A percentile compares a stretch with the other conserved stretches of the same genome.
Evolutionary conservation across 805 yeast species (phyloP).

Genomic region (Metschnikowia hibisci): DNA sequence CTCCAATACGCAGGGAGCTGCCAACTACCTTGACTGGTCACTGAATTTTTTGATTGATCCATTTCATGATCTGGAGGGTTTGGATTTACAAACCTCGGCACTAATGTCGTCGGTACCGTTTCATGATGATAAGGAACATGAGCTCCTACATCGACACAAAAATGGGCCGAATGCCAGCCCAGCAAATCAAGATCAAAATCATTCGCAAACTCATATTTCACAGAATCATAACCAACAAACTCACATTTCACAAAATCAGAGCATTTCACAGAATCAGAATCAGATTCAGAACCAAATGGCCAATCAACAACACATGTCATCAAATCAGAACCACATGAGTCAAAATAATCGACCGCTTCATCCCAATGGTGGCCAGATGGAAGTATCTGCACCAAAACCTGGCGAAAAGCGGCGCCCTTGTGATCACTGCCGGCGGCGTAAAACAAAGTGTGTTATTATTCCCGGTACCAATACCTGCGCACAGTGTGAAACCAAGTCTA

Average conservation of each 20-base stretch:
- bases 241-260: not conserved
- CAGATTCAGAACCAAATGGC: not conserved
- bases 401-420: constrained; percentile 58
- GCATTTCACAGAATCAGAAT: not conserved
- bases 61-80: constrained; percentile 26
- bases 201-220: not conserved
- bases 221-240: not conserved
- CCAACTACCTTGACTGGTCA: constrained; percentile 29
- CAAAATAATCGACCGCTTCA: not conserved
- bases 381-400: not conserved
- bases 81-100: constrained; percentile 24
- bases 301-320: not conserved
- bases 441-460: constrained; percentile 70
- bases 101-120: constrained; percentile 2
- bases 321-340: not conserved
- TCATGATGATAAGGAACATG: constrained; percentile 1
- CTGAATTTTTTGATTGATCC: constrained; percentile 32
- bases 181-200: not conserved
- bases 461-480: constrained; percentile 64
- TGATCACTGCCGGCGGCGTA: constrained; percentile 78
- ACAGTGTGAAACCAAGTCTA: constrained; percentile 70
- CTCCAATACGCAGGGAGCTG: not conserved
- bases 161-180: no score
- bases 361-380: not conserved
- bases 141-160: constrained; percentile 1